A percentile compares a stretch with the other conserved stretches of the same genome.
Conservation (phyloP, 148 eudicot species). For the Arctostaphylos glauca region DNA sequence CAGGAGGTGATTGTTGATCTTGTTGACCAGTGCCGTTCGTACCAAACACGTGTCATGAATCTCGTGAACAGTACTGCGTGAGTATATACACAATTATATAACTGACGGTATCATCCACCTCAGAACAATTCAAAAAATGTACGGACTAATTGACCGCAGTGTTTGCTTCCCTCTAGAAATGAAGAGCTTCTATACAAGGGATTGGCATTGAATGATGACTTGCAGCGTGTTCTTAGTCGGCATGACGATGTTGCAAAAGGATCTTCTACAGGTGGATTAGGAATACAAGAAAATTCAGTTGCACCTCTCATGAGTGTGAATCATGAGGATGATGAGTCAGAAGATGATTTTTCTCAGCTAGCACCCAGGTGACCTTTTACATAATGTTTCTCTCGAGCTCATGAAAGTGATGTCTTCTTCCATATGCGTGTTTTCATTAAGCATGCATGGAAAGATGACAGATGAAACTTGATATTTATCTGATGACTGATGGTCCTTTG, state of each 20-base stretch:
- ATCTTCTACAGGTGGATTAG: conserved; percentile 30
- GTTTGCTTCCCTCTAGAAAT: conserved; percentile 41
- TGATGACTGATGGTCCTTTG: background rate
- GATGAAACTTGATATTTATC: background rate
- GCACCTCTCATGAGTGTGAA: conserved; percentile 60
- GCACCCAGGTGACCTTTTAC: conserved; percentile 61
- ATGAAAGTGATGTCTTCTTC: conserved; percentile 5
- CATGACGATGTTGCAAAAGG: conserved; percentile 86
- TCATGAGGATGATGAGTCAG: conserved; percentile 88
- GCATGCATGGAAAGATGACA: conserved; percentile 6
- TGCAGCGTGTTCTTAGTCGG: conserved; percentile 71
- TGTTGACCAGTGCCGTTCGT: conserved; percentile 89
- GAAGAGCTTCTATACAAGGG: conserved; percentile 83
- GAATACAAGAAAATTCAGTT: conserved; percentile 37
- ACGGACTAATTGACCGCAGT: background rate
- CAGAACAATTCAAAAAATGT: background rate
- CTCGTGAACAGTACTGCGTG: conserved; percentile 79
- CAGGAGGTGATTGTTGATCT: conserved; percentile 88
- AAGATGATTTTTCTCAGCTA: conserved; percentile 79
- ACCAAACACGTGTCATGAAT: conserved; percentile 76
- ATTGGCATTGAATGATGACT: conserved; percentile 78
- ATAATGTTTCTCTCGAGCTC: background rate
- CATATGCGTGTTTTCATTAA: background rate
- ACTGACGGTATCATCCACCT: background rate
- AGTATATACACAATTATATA: conserved; percentile 18